A percentile compares a stretch with the other conserved stretches of the same genome.
Evolutionary conservation across 2,329 filamentous ascomycete species (phyloP).

Genomic region (Acrocalymma vagum): DNA sequence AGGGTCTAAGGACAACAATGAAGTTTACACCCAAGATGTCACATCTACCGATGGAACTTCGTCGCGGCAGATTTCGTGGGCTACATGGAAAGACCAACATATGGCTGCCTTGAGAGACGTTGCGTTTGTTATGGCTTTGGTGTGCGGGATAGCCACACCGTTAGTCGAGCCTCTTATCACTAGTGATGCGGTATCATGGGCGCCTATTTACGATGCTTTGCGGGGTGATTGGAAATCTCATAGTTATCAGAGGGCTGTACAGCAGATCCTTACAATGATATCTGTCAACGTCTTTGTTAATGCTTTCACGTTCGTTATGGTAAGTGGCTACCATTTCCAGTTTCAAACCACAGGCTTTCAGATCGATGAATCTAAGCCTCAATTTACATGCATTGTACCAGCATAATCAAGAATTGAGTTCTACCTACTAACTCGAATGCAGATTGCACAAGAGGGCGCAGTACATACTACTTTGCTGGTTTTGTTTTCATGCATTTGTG

Average conservation of each 20-base stretch:
- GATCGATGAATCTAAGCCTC: not conserved
- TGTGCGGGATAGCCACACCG: conserved; percentile 37
- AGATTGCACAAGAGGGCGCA: conserved; percentile 40
- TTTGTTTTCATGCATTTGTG: conserved; percentile 36
- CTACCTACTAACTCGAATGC: conserved; percentile 11
- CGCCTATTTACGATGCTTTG: conserved; percentile 31
- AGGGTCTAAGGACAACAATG: conserved; percentile 29
- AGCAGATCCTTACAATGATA: conserved; percentile 36
- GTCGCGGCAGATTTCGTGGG: conserved; percentile 29
- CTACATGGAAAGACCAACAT: conserved; percentile 29
- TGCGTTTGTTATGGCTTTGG: conserved; percentile 30
- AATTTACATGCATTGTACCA: too few species aligned
- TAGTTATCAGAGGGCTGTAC: conserved; percentile 32
- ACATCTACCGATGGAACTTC: conserved; percentile 47
- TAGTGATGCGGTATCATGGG: conserved; percentile 35
- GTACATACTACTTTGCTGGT: conserved; percentile 36
- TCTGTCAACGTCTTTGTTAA: conserved; percentile 34
- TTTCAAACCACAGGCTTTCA: not conserved
- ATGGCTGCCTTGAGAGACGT: conserved; percentile 39
- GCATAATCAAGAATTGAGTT: too few species aligned
- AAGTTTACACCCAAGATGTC: conserved; percentile 34
- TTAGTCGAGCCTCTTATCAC: conserved; percentile 38
- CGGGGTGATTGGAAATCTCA: conserved; percentile 37
- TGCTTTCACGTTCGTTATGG: conserved; percentile 37
- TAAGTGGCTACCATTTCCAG: conserved; percentile 25